These are phyloP conservation scores for Trichosporon coremiiforme DNA, from an alignment of 1,284 basidiomycete species.

Conservation along the genomic window DNA sequence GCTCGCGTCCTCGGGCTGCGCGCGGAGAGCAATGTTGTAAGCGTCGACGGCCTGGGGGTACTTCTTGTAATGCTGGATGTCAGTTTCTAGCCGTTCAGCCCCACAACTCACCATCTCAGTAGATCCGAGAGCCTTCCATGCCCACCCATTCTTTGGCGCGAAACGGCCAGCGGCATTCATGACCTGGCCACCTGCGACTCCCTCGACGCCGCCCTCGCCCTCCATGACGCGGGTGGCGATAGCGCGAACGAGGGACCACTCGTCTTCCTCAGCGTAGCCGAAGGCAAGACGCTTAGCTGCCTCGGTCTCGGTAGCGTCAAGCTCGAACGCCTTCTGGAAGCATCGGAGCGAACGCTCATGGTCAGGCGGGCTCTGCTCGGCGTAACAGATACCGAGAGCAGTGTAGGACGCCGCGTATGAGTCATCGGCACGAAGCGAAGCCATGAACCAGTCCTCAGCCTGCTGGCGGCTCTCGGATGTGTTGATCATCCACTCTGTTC, in stretches of 20 bases:
- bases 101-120: slow-evolving; percentile 75
- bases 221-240: slow-evolving; percentile 89
- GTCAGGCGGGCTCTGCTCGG: slow-evolving; percentile 73
- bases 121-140: slow-evolving; percentile 95
- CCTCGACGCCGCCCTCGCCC: slow-evolving; percentile 78
- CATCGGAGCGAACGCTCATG: slow-evolving; percentile 86
- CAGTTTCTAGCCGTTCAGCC: neutral
- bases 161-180: slow-evolving; percentile 58
- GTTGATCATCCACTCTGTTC: slow-evolving; percentile 73
- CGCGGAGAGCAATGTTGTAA: slow-evolving; percentile 84
- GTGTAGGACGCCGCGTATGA: slow-evolving; percentile 90
- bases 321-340: slow-evolving; percentile 97
- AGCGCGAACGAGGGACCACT: slow-evolving; percentile 95
- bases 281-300: slow-evolving; percentile 82
- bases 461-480: slow-evolving; percentile 60
- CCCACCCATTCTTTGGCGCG: slow-evolving; percentile 87
- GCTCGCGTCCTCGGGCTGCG: slow-evolving; percentile 72
- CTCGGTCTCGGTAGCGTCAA: slow-evolving; percentile 83
- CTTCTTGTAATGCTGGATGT: slow-evolving; percentile 68
- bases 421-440: slow-evolving; percentile 73
- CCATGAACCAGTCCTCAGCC: slow-evolving; percentile 80
- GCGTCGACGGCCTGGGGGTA: slow-evolving; percentile 78
- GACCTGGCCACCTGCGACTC: slow-evolving; percentile 62
- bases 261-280: slow-evolving; percentile 87
- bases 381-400: slow-evolving; percentile 88